phyloP scores from a whole-genome alignment of 1,284 basidiomycete species.

The Tilletia walkeri region DNA sequence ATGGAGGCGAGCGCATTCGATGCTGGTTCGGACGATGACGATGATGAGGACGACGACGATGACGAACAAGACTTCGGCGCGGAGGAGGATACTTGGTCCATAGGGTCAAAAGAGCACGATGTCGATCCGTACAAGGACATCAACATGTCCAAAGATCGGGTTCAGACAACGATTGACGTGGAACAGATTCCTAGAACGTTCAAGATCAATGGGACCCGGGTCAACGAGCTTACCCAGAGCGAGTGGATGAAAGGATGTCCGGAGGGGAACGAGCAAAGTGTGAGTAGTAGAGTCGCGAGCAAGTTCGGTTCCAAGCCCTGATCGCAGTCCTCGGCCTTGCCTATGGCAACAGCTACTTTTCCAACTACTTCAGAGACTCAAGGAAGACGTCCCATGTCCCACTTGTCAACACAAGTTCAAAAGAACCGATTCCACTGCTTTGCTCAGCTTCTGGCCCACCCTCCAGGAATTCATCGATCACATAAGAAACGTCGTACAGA shows the following conservation, averaged over 20 bases:
- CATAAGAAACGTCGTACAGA: neutral
- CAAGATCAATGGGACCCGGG: neutral
- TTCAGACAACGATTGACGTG: neutral
- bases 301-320: neutral
- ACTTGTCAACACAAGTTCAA: neutral
- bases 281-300: neutral
- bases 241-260: conserved; percentile 17
- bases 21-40: conserved; percentile 3
- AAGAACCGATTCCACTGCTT: neutral
- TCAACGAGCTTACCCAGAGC: neutral
- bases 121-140: conserved; percentile 9
- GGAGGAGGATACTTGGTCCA: neutral
- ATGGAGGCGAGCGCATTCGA: neutral
- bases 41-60: conserved; percentile 3
- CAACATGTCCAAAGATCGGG: conserved; percentile 7
- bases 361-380: neutral
- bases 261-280: conserved; percentile 14
- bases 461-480: neutral
- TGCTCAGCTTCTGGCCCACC: neutral
- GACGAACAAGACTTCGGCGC: neutral
- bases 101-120: neutral
- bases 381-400: neutral
- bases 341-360: neutral
- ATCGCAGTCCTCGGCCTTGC: neutral
- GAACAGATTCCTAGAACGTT: conserved; percentile 1